Percentiles rank a stretch among this genome's conserved stretches.
Conservation (phyloP, 768 basidiomycete species). For the Brasilioporus rufonigricans region DNA sequence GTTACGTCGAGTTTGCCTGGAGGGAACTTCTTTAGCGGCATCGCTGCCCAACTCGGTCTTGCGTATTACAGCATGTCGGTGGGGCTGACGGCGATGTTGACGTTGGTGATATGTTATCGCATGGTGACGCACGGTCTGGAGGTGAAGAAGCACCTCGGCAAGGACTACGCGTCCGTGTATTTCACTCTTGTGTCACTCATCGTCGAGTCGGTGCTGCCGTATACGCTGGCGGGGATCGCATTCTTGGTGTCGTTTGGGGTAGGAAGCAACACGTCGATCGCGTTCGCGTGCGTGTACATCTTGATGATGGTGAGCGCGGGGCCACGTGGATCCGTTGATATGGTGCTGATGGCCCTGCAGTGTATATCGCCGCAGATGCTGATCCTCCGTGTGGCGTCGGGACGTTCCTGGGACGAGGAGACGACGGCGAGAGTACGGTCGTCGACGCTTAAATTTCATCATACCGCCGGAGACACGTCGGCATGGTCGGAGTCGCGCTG, state of each 20-base stretch:
- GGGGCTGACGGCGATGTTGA: conserved; percentile 21
- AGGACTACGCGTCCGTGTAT: conserved; percentile 20
- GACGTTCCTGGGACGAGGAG: conserved; percentile 14
- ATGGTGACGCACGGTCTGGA: conserved; percentile 11
- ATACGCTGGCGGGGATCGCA: conserved; percentile 23
- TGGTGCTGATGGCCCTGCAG: conserved; percentile 8
- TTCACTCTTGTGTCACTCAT: conserved; percentile 15
- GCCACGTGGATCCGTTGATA: too few relatives aligned
- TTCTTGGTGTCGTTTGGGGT: conserved; percentile 23
- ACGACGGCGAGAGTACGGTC: background rate
- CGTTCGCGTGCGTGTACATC: conserved; percentile 21
- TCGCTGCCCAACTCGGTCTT: conserved; percentile 15
- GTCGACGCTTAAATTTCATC: conserved; percentile 16
- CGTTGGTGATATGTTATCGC: conserved; percentile 18
- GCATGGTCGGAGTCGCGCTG: background rate
- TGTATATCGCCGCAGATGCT: conserved; percentile 27
- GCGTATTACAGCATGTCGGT: conserved; percentile 21
- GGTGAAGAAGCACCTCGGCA: conserved; percentile 15
- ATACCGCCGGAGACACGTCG: background rate
- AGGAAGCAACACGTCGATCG: conserved; percentile 11
- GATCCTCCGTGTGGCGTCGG: conserved; percentile 23
- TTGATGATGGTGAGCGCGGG: conserved; percentile 21
- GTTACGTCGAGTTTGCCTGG: conserved; percentile 16
- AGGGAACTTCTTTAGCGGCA: conserved; percentile 17
- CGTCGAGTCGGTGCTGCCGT: conserved; percentile 28